These are phyloP conservation scores for Geotrichum histeridarum DNA, from an alignment of 1,139 yeast genomes.

Conservation along the genomic window DNA sequence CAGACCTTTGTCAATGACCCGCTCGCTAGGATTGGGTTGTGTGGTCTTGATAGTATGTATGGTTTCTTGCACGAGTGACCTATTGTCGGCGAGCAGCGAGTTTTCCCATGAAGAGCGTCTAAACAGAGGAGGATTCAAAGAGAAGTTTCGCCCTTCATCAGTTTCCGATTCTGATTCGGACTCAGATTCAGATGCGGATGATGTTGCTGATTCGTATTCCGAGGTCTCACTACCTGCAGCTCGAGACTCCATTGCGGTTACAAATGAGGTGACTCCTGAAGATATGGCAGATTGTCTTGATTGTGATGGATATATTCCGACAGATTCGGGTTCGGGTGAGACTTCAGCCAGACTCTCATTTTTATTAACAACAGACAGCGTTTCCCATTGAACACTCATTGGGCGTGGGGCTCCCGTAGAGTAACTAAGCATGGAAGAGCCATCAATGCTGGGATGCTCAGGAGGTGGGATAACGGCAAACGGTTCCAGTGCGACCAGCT, in stretches of 20 bases:
- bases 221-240: not conserved
- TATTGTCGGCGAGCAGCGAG: slow-evolving; percentile 7
- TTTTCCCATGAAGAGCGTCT: slow-evolving; percentile 4
- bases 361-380: not conserved
- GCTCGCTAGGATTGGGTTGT: not conserved
- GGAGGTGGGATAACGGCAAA: too few species aligned
- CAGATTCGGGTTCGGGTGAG: too few species aligned
- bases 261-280: slow-evolving; percentile 13
- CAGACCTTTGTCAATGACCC: slow-evolving; percentile 2
- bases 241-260: slow-evolving; percentile 12
- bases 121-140: not conserved
- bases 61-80: slow-evolving; percentile 2
- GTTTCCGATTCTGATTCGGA: not conserved
- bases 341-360: too few species aligned
- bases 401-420: too few species aligned
- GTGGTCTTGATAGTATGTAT: not conserved
- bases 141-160: not conserved
- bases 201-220: too few species aligned
- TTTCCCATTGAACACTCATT: not conserved
- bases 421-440: too few species aligned
- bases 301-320: not conserved
- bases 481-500: too few species aligned
- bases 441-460: too few species aligned
- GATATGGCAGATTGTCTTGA: not conserved
- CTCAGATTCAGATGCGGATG: too few species aligned